phyloP scores from a whole-genome alignment of 768 basidiomycete genomes.

The Rhodosporidiobolus sp. region DNA sequence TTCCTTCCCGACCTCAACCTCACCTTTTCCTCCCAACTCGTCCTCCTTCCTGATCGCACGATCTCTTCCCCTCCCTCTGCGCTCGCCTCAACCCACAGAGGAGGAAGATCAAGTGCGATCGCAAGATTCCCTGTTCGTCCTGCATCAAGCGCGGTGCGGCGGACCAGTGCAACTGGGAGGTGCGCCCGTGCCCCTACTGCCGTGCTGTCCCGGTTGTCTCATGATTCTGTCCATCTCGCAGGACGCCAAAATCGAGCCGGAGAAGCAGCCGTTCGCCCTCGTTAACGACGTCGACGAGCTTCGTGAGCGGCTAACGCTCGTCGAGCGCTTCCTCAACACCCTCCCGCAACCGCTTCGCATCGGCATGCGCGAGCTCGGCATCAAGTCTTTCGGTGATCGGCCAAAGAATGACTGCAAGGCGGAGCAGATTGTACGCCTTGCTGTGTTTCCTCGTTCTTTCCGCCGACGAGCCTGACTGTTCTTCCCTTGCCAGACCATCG shows the following conservation, averaged over 20 bases:
- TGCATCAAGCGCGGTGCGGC: conserved; percentile 31
- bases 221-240: background rate
- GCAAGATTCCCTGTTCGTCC: conserved; percentile 26
- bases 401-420: background rate
- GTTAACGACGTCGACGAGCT: conserved; percentile 24
- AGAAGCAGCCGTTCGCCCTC: conserved; percentile 36
- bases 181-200: too few relatives aligned
- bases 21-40: too few relatives aligned
- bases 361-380: conserved; percentile 15
- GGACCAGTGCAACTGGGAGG: conserved; percentile 32
- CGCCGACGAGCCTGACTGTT: too few relatives aligned
- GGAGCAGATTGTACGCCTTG: background rate
- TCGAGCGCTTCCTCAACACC: conserved; percentile 37
- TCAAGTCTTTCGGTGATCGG: background rate
- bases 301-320: background rate
- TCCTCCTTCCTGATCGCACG: too few relatives aligned
- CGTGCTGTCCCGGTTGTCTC: too few relatives aligned
- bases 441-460: too few relatives aligned
- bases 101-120: conserved; percentile 36
- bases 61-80: too few relatives aligned
- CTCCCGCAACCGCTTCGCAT: conserved; percentile 15
- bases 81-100: too few relatives aligned
- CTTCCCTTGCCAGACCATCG: background rate
- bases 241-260: conserved; percentile 41
- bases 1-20: background rate